Base-by-base conservation (phyloP, 139 green algal species). In the Volvox africanus region DNA sequence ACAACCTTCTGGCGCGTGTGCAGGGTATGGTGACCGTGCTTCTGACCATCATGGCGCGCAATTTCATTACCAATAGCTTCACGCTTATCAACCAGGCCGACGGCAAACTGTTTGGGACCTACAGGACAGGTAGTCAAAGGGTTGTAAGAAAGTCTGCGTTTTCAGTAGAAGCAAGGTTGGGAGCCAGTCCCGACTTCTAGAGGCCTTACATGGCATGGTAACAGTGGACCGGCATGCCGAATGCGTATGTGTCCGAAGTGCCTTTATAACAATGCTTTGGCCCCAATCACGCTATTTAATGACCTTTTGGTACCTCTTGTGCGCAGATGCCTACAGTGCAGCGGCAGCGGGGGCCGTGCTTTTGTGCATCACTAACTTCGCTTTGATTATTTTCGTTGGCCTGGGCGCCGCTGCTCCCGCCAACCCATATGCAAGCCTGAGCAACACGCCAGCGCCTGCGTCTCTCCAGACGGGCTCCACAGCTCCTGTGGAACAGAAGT, bases 301-400 rank as follows among this genome's bases (percentile, higher is more conserved):
- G 44, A 55, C 44, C 9, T 14, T 9, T 55, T 14, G 5, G 5
- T 55, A 55, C 9, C 44, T 55, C 9, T 55, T 55, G 36, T 33
- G 33, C 67, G 50, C 81, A 68, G 89, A 91, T 20, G 91, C 91
- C 0, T 91, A 89, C 30, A 87, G 89, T 35, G 91, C 91, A 0
- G 82, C 91, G 18, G 91, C 84, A 1, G 91, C 86, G 21, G 91
- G 91, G 33, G 69, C 68, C 1, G 91, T 93, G 37, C 71, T 93
- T 24, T 67, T 92, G 17, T 91, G 91, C 81, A 90, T 93, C 6
- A 90, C 88, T 44, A 93, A 93, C 87, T 93, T 89, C 36, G 86
- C 65, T 5, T 68, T 88, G 21, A 88, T 93, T 65, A 92, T 93
- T 82, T 93, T 93, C 73, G 91, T 93, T 35, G 91, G 91, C 9